Percentiles rank a stretch among this genome's conserved stretches.
Evolutionary conservation across 768 basidiomycete species (phyloP).

Genomic region (Symmetrospora coprosmae): DNA sequence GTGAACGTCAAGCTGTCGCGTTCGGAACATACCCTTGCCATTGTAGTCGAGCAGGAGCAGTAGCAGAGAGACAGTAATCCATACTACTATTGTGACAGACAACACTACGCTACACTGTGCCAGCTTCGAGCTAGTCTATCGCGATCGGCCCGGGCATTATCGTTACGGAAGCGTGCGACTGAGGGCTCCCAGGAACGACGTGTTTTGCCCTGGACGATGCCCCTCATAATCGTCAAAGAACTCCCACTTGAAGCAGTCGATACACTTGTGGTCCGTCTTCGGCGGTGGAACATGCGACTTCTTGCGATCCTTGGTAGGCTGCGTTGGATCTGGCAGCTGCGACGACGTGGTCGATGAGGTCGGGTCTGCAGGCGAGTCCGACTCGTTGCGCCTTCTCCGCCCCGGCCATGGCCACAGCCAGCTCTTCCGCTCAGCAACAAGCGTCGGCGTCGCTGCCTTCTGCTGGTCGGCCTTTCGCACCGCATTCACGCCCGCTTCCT

Average conservation of each 20-base stretch:
- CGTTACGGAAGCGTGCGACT: too few relatives aligned
- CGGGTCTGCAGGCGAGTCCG: neutral
- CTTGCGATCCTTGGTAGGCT: neutral
- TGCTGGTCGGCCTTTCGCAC: neutral
- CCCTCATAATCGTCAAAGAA: conserved; percentile 23
- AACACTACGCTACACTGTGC: too few relatives aligned
- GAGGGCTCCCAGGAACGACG: too few relatives aligned
- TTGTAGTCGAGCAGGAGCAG: too few relatives aligned
- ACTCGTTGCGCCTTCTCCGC: neutral
- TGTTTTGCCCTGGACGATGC: too few relatives aligned
- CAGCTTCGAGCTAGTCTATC: too few relatives aligned
- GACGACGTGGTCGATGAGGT: neutral
- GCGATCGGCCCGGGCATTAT: too few relatives aligned
- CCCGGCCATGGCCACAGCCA: conserved; percentile 1
- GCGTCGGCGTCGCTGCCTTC: neutral
- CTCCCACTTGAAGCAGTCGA: conserved; percentile 29
- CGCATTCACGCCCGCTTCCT: neutral
- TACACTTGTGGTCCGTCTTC: conserved; percentile 3
- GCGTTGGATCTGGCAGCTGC: neutral
- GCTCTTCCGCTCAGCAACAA: neutral
- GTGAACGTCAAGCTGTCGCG: too few relatives aligned
- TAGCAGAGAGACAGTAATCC: too few relatives aligned
- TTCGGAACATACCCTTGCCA: too few relatives aligned
- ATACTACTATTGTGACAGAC: too few relatives aligned
- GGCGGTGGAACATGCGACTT: conserved; percentile 6